Conservation (phyloP, 352 stramenopile genomes). For the Phytophthora colocasiae region DNA sequence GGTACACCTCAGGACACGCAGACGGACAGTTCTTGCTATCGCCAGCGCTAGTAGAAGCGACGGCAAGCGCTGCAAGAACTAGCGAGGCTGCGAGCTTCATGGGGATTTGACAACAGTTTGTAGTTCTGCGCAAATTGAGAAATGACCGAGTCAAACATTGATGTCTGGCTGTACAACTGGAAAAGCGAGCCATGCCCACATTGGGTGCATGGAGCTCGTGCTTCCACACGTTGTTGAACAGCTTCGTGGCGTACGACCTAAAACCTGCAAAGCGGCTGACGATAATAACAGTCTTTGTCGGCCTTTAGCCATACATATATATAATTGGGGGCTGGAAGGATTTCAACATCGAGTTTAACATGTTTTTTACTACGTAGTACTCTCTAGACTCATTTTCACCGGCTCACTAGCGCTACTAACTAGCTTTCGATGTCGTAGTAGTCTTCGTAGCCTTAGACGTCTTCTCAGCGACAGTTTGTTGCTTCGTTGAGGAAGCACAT, state of each 20-base stretch:
- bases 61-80: not conserved
- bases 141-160: conserved; percentile 1
- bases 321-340: not conserved
- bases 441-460: conserved; percentile 18
- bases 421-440: conserved; percentile 1
- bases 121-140: conserved; percentile 1
- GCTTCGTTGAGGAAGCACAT: conserved; percentile 20
- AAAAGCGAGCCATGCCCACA: not conserved
- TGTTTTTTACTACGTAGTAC: conserved; percentile 1
- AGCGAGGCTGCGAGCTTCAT: conserved; percentile 8
- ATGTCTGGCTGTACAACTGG: not conserved
- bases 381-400: conserved; percentile 1
- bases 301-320: too few species aligned
- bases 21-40: conserved; percentile 3
- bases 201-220: not conserved
- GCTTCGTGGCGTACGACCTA: not conserved
- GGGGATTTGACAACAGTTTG: too few species aligned
- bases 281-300: not conserved
- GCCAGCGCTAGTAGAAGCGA: not conserved
- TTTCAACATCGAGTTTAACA: conserved; percentile 9
- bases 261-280: not conserved
- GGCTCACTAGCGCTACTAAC: not conserved
- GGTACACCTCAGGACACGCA: conserved; percentile 3
- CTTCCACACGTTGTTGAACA: not conserved
- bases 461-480: conserved; percentile 21